Percentiles rank a stretch among this genome's conserved stretches.
Evolutionary conservation across 495 filamentous ascomycete genomes (phyloP).

Genomic region (Penicillium cinerascens): DNA sequence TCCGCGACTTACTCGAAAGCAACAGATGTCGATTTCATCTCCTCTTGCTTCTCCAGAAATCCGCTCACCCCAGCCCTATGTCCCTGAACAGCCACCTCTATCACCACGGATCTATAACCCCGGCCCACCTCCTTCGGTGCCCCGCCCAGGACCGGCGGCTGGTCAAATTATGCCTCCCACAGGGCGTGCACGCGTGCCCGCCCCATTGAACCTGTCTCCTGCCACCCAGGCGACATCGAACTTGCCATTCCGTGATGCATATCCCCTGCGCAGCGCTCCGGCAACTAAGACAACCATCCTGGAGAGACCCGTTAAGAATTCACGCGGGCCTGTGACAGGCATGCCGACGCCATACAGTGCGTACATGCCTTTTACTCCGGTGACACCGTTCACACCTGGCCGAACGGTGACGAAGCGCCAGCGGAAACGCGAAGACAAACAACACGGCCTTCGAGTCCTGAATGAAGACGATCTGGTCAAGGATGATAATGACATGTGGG

Average conservation of each 20-base stretch:
- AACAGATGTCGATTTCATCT: conserved; percentile 60
- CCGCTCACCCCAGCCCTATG: conserved; percentile 35
- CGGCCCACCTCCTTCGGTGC: conserved; percentile 48
- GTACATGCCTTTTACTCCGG: conserved; percentile 87
- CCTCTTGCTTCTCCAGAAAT: conserved; percentile 52
- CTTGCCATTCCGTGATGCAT: conserved; percentile 58
- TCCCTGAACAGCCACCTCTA: conserved; percentile 51
- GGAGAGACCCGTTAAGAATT: conserved; percentile 57
- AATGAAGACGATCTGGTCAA: conserved; percentile 49
- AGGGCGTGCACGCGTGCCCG: conserved; percentile 25
- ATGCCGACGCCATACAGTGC: conserved; percentile 80
- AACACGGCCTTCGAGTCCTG: conserved; percentile 37
- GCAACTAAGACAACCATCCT: conserved; percentile 76
- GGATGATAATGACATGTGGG: conserved; percentile 57
- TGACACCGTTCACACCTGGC: conserved; percentile 82
- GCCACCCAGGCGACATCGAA: conserved; percentile 27
- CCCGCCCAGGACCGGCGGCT: conserved; percentile 19
- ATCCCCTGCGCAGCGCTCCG: conserved; percentile 51
- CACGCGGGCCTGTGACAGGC: conserved; percentile 65
- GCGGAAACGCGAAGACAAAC: conserved; percentile 53
- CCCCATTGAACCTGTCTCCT: conserved; percentile 37
- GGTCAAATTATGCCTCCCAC: conserved; percentile 17
- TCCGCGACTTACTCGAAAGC: conserved; percentile 51
- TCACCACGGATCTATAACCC: conserved; percentile 58
- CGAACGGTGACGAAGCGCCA: conserved; percentile 70